Evolutionary conservation across 2,329 filamentous ascomycete genomes (phyloP).

Genomic region (Pestalotiopsis sp.): DNA sequence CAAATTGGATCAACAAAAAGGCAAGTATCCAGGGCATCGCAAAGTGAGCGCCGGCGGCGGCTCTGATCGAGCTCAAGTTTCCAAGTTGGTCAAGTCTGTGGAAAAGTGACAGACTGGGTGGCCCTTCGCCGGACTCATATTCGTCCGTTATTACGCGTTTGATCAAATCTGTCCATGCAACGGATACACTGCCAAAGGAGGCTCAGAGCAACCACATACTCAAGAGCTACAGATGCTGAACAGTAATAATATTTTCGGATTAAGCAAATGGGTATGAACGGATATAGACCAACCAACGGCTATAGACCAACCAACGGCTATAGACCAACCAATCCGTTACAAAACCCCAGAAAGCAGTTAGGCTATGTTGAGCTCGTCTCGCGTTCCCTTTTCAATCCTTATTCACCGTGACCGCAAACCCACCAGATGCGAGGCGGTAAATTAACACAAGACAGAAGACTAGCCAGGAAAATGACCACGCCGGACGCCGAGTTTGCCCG

Average conservation of each 20-base stretch:
- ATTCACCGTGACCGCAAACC: conserved; percentile 1
- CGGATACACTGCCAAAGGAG: too few relatives aligned
- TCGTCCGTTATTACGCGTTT: too few relatives aligned
- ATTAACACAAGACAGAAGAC: background rate
- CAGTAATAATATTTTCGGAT: conserved; percentile 1
- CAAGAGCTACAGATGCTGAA: background rate
- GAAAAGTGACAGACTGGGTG: too few relatives aligned
- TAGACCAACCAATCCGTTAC: background rate
- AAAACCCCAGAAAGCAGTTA: background rate
- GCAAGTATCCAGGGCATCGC: too few relatives aligned
- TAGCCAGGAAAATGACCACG: conserved; percentile 1
- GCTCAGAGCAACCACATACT: too few relatives aligned
- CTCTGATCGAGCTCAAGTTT: too few relatives aligned
- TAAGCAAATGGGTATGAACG: conserved; percentile 10
- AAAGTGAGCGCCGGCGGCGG: too few relatives aligned
- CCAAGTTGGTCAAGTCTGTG: too few relatives aligned
- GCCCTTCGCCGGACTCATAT: too few relatives aligned
- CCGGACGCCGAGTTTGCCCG: background rate
- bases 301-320: conserved; percentile 2
- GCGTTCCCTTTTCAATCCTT: conserved; percentile 1
- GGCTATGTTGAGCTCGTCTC: conserved; percentile 1
- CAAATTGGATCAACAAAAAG: too few relatives aligned
- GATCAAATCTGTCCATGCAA: too few relatives aligned
- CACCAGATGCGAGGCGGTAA: conserved; percentile 1
- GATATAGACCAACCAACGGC: conserved; percentile 1